A percentile compares a stretch with the other conserved stretches of the same genome.
Evolutionary conservation across 352 stramenopile genomes (phyloP).

Genomic region (Blastocystis sp.): DNA sequence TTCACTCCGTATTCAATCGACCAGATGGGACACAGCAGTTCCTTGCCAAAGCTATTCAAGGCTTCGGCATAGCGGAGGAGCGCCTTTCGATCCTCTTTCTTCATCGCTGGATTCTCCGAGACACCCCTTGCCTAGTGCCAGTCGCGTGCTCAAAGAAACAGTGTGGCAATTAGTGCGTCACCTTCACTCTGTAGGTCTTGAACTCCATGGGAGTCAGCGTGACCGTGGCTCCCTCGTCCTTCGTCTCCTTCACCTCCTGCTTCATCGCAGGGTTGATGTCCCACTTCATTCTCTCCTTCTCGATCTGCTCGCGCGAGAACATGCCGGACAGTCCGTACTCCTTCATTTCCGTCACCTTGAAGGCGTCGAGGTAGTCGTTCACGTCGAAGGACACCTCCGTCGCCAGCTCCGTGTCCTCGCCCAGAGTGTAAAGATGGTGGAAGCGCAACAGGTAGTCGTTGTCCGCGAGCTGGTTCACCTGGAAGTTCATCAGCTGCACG

Average conservation of each 20-base stretch:
- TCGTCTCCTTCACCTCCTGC: slow-evolving; percentile 73
- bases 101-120: too few species aligned
- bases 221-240: slow-evolving; percentile 74
- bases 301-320: slow-evolving; percentile 78
- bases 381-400: slow-evolving; percentile 81
- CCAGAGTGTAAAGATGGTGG: slow-evolving; percentile 89
- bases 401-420: slow-evolving; percentile 84
- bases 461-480: slow-evolving; percentile 80
- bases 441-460: slow-evolving; percentile 87
- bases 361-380: slow-evolving; percentile 77
- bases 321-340: slow-evolving; percentile 88
- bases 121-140: too few species aligned
- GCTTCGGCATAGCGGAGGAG: neutral
- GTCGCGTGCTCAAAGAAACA: neutral
- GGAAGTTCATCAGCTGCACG: slow-evolving; percentile 89
- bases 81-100: neutral
- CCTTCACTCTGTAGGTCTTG: slow-evolving; percentile 85
- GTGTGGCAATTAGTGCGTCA: slow-evolving; percentile 74
- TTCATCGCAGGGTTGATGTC: slow-evolving; percentile 76
- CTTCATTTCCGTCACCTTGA: slow-evolving; percentile 78
- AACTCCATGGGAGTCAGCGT: slow-evolving; percentile 85
- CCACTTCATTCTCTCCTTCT: slow-evolving; percentile 80
- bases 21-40: slow-evolving; percentile 67
- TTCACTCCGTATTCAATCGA: neutral
- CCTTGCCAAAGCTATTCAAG: slow-evolving; percentile 17